A percentile compares a stretch with the other conserved stretches of the same genome.
Conservation (phyloP, 2,329 filamentous ascomycete species). For the Aspergillus brunneoviolaceus region DNA sequence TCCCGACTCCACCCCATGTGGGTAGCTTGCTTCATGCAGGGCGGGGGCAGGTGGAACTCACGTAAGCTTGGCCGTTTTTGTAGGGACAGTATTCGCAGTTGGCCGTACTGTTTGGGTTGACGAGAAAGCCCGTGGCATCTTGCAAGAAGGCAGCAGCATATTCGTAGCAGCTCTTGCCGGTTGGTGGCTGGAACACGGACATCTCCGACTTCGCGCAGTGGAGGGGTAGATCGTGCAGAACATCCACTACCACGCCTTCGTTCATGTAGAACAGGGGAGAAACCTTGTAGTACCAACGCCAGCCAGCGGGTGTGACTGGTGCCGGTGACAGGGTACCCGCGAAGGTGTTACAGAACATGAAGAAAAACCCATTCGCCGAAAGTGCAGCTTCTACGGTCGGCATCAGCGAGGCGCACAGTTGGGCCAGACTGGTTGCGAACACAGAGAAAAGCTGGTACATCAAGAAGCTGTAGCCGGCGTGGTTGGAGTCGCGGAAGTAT, state of each 20-base stretch:
- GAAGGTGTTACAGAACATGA: constrained; percentile 78
- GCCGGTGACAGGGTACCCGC: constrained; percentile 78
- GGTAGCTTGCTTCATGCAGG: too few species aligned
- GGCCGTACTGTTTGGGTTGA: not conserved
- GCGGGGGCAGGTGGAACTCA: not conserved
- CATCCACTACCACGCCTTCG: constrained; percentile 71
- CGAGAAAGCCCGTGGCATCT: constrained; percentile 1
- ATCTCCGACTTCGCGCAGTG: constrained; percentile 46
- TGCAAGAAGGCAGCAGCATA: constrained; percentile 4
- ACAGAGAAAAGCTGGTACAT: constrained; percentile 80
- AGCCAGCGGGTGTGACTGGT: constrained; percentile 71
- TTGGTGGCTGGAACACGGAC: not conserved
- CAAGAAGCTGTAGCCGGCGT: constrained; percentile 80
- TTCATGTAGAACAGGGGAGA: constrained; percentile 78
- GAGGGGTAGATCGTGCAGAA: constrained; percentile 64
- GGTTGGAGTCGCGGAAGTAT: constrained; percentile 58
- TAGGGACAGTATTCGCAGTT: constrained; percentile 9
- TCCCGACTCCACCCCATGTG: too few species aligned
- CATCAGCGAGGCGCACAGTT: constrained; percentile 66
- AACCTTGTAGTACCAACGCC: constrained; percentile 79
- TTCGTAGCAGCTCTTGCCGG: not conserved
- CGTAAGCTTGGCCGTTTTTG: constrained; percentile 7
- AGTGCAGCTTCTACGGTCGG: constrained; percentile 72
- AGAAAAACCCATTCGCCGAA: constrained; percentile 76
- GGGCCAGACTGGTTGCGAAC: constrained; percentile 59